These are phyloP conservation scores for Mycena epipterygia DNA, from an alignment of 768 basidiomycete species.

Conservation along the genomic window DNA sequence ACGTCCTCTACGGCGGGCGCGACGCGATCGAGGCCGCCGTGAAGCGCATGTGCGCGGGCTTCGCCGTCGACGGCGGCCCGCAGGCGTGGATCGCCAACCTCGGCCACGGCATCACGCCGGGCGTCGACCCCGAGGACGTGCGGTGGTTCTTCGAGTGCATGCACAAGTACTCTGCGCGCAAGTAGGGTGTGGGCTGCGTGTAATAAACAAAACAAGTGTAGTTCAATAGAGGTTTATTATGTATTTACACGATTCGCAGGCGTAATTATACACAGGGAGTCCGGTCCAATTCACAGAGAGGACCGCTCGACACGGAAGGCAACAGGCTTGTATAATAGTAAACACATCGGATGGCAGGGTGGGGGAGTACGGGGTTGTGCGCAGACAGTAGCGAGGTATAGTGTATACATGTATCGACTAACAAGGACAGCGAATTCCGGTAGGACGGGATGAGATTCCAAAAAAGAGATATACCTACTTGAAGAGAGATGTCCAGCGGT, in stretches of 20 bases:
- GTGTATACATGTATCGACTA: slow-evolving; percentile 34
- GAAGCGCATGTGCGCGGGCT: slow-evolving; percentile 85
- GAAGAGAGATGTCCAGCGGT: slow-evolving; percentile 3
- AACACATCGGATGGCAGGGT: slow-evolving; percentile 33
- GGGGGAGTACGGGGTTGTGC: slow-evolving; percentile 35
- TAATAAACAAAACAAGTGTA: slow-evolving; percentile 33
- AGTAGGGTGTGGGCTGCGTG: slow-evolving; percentile 1
- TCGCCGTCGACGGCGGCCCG: slow-evolving; percentile 67
- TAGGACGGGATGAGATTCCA: slow-evolving; percentile 20
- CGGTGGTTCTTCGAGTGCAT: slow-evolving; percentile 93
- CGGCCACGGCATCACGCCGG: slow-evolving; percentile 97
- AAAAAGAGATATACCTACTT: slow-evolving; percentile 27
- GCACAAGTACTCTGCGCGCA: slow-evolving; percentile 77
- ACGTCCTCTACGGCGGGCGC: slow-evolving; percentile 85
- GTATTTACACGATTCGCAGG: slow-evolving; percentile 7
- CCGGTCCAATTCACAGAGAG: neutral
- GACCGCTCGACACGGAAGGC: neutral
- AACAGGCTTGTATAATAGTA: slow-evolving; percentile 28
- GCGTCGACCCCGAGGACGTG: slow-evolving; percentile 94
- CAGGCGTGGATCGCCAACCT: slow-evolving; percentile 96
- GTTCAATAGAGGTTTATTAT: slow-evolving; percentile 8
- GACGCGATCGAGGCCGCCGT: slow-evolving; percentile 91
- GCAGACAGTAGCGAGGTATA: slow-evolving; percentile 21
- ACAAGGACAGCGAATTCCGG: slow-evolving; percentile 33
- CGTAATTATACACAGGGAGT: slow-evolving; percentile 17